Percentiles rank a stretch among this genome's conserved stretches.
phyloP scores from a whole-genome alignment of 176 grass and related monocot species.

The Musa beccarii region DNA sequence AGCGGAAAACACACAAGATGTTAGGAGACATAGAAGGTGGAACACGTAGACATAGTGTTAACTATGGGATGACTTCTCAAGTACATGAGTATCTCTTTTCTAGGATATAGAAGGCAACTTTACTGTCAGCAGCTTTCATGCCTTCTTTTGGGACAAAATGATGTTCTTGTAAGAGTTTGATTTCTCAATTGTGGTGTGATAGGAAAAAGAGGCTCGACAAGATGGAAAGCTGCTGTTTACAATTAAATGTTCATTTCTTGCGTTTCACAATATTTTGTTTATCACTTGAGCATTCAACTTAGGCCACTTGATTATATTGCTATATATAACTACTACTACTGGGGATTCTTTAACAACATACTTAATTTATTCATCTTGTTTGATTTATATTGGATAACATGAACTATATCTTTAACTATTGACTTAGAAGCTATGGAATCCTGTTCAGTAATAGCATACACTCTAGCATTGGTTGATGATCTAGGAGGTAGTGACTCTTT shows the following conservation, averaged over 20 bases:
- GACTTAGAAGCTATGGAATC: no score
- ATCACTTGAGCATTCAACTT: no score
- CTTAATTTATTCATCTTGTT: no score
- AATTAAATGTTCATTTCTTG: slow-evolving; percentile 68
- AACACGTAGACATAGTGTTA: slow-evolving; percentile 69
- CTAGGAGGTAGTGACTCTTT: no score
- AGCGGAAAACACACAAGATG: slow-evolving; percentile 99
- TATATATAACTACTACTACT: no score
- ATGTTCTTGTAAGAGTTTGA: slow-evolving; percentile 13
- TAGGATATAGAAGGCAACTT: slow-evolving; percentile 70
- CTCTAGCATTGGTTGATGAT: no score
- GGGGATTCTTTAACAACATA: no score
- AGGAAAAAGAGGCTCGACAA: slow-evolving; percentile 73
- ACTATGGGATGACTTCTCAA: slow-evolving; percentile 88
- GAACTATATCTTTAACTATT: no score
- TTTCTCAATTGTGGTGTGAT: slow-evolving; percentile 21
- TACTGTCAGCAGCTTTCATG: background rate
- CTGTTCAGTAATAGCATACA: no score
- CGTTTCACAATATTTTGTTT: no score
- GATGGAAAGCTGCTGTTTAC: slow-evolving; percentile 80
- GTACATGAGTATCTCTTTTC: slow-evolving; percentile 92
- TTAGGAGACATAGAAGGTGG: slow-evolving; percentile 94
- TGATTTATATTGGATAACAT: no score
- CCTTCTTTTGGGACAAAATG: background rate
- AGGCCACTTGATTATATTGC: no score